These are phyloP conservation scores for Cicer chorassanicum DNA, from an alignment of 306 rosid species.

Conservation along the genomic window DNA sequence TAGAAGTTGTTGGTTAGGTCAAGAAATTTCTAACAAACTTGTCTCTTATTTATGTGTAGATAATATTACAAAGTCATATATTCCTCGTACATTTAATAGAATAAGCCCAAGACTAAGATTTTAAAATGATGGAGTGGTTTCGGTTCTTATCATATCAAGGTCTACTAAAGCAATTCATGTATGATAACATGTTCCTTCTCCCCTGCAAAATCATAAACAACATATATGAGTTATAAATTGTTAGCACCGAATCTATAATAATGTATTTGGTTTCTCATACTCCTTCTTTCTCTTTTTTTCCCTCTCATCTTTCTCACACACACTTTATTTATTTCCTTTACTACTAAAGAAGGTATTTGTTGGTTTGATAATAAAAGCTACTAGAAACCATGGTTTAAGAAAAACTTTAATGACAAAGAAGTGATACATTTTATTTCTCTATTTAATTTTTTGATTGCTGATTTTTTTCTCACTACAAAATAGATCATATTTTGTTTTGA, in stretches of 20 bases:
- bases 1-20: not conserved
- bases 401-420: too few relatives aligned
- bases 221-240: constrained; percentile 34
- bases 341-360: too few relatives aligned
- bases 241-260: too few relatives aligned
- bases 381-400: too few relatives aligned
- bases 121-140: constrained; percentile 35
- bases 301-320: too few relatives aligned
- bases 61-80: constrained; percentile 34
- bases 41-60: constrained; percentile 22
- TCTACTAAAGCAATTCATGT: constrained; percentile 65
- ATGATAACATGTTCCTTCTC: constrained; percentile 57
- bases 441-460: too few relatives aligned
- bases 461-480: too few relatives aligned
- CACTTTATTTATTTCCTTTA: too few relatives aligned
- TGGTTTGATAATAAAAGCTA: too few relatives aligned
- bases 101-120: constrained; percentile 34
- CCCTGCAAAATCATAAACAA: constrained; percentile 58
- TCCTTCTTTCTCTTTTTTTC: not conserved
- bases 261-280: not conserved
- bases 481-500: too few relatives aligned
- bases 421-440: too few relatives aligned
- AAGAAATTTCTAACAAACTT: constrained; percentile 26
- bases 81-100: not conserved
- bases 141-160: constrained; percentile 50